phyloP scores from a whole-genome alignment of 2,329 filamentous ascomycete species.

The Pseudogymnoascus sp. region DNA sequence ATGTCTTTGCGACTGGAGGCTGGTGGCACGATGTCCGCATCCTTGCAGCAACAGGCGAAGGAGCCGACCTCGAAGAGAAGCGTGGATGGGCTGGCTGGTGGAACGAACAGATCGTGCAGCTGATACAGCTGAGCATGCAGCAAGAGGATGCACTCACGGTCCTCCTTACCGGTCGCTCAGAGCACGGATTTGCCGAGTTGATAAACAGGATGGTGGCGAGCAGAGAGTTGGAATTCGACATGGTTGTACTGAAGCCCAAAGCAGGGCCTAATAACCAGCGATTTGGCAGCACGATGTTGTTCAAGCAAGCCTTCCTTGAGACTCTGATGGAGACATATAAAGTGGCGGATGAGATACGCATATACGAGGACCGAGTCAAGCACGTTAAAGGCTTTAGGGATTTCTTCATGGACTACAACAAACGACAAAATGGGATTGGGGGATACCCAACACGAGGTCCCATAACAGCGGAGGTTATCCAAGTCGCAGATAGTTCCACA shows the following conservation, averaged over 20 bases:
- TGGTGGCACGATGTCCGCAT: conserved; percentile 97
- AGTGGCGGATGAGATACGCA: conserved; percentile 70
- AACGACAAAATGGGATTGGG: conserved; percentile 39
- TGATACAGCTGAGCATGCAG: conserved; percentile 72
- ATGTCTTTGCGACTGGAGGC: conserved; percentile 72
- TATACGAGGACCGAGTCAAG: conserved; percentile 59
- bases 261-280: conserved; percentile 72
- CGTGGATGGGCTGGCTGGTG: conserved; percentile 89
- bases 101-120: conserved; percentile 82
- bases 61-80: conserved; percentile 71
- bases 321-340: conserved; percentile 80
- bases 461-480: conserved; percentile 72
- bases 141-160: conserved; percentile 81
- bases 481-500: conserved; percentile 69
- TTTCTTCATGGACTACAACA: conserved; percentile 75
- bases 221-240: conserved; percentile 77
- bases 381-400: conserved; percentile 77
- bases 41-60: conserved; percentile 76
- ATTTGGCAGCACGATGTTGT: conserved; percentile 77
- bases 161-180: conserved; percentile 77
- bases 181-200: conserved; percentile 67
- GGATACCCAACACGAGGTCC: conserved; percentile 51
- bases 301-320: conserved; percentile 81
- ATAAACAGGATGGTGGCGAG: conserved; percentile 73
- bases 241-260: conserved; percentile 79